Conservation (phyloP, 176 grass and related monocot species). For the Aegilops speltoides region DNA sequence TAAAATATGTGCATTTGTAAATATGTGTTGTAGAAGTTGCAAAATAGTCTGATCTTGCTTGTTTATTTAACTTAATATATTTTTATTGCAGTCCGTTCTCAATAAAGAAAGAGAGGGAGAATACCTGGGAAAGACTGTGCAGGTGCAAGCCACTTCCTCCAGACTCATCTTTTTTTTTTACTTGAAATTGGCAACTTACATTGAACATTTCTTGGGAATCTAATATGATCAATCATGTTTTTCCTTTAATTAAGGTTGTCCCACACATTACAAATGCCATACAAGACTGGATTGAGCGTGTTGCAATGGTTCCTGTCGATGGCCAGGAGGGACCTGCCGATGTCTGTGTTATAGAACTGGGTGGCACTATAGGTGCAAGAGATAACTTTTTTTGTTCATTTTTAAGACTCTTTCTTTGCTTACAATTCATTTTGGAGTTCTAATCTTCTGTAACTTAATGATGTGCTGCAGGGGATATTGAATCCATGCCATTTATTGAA, state of each 20-base stretch:
- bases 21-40: background rate
- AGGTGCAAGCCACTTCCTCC: conserved; percentile 27
- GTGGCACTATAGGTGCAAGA: conserved; percentile 51
- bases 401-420: conserved; percentile 20
- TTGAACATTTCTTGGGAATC: background rate
- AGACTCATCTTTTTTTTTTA: conserved; percentile 7
- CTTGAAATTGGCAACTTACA: background rate
- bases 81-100: conserved; percentile 35
- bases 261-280: conserved; percentile 53
- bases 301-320: conserved; percentile 45
- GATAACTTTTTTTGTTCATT: background rate
- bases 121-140: conserved; percentile 54
- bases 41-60: background rate
- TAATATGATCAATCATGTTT: background rate
- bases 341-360: conserved; percentile 48
- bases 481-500: conserved; percentile 57
- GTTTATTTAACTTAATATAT: background rate
- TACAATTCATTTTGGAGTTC: conserved; percentile 28
- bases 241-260: conserved; percentile 29
- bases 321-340: conserved; percentile 41
- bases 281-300: conserved; percentile 59
- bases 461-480: conserved; percentile 59
- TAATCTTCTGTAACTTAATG: conserved; percentile 33
- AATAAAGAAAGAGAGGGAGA: conserved; percentile 49
- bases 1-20: background rate